Conservation (phyloP, 306 rosid genomes). For the peach (Prunus persica) region Prunus_persica_NCBIv2 NC_034015.1:9097001-9097500, state of each 20-base stretch:
- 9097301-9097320: background rate
- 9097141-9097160: background rate
- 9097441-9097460: conserved; percentile 79
- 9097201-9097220: background rate
- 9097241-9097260: background rate
- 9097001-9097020: conserved; percentile 96
- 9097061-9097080: conserved; percentile 85
- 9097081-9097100: conserved; percentile 67
- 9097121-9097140: background rate
- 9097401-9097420: conserved; percentile 83
- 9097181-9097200: background rate
- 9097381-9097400: conserved; percentile 91
- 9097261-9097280: background rate
- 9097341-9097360: background rate
- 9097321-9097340: background rate
- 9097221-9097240: background rate
- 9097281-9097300: background rate
- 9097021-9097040: conserved; percentile 98
- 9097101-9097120: conserved; percentile 12
- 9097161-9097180: background rate
- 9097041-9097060: conserved; percentile 94
- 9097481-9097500: conserved; percentile 54
- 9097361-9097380: conserved; percentile 77
- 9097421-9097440: conserved; percentile 74
- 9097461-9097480: conserved; percentile 78